Base-by-base conservation (phyloP, 352 stramenopile genomes). In the Phytophthora syringae region DNA sequence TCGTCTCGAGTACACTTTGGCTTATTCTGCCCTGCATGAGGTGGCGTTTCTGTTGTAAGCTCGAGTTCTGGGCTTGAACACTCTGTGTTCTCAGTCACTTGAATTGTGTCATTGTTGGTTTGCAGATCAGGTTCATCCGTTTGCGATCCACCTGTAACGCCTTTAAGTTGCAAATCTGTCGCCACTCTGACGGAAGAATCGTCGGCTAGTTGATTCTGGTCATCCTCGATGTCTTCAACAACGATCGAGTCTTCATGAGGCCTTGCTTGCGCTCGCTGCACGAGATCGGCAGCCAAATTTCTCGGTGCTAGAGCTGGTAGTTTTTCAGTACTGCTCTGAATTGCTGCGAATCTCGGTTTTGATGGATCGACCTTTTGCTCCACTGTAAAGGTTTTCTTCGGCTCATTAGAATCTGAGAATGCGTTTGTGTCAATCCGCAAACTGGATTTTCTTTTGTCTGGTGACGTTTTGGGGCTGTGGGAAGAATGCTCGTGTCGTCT, bases 171-270 rank as follows among this genome's bases (percentile, higher is more conserved):
- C 37, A 43, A 22, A 43, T 43, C 37, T 43, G 37, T 5, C 4
- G 16, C 7, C 7, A 43, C 5, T 12, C 20, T 20, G 21, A 20
- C 37, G 11, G 40, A 27, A 3, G 18, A 28, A 27, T 15, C 4
- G 6, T 43, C 25, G 34, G 43, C 21, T 16, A 15, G 11, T 5
- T 53, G 20, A 2, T 27, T 1, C 7, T 63, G 45, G 13, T 66
- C 53, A 32, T 66, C 57, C 22, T 74, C 66, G 27, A 74, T 74
- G 18, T 74, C 66, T 55, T 74, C 66, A 47, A 74, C 36, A 20
- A 74, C 32, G 2, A 74, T 70, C 7, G 16, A 54, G 9, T 67
- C 54, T 24, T 67, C 54, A 11, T 45, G 28, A 30, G 15, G 12
- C 20, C 22, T 60, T 24, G 11, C 3, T 43, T 52, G 28, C 16